phyloP scores from a whole-genome alignment of 495 filamentous ascomycete species.

The Tetracladium setigerum region DNA sequence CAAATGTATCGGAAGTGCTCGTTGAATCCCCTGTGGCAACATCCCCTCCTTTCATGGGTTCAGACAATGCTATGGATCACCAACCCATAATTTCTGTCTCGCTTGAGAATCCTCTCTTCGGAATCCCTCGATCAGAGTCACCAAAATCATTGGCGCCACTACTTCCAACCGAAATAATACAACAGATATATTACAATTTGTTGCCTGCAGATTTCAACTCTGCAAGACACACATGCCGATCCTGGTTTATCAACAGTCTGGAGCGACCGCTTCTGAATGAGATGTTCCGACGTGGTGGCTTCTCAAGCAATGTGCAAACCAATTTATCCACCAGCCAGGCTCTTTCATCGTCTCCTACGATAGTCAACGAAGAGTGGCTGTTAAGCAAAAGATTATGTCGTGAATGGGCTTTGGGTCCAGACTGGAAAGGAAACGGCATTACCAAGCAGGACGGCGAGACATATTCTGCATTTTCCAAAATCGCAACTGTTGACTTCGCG shows the following conservation, averaged over 20 bases:
- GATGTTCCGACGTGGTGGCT: conserved; percentile 54
- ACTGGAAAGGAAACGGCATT: conserved; percentile 38
- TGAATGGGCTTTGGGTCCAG: conserved; percentile 50
- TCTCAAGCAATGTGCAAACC: conserved; percentile 38
- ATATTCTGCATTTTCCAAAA: conserved; percentile 9
- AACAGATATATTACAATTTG: conserved; percentile 49
- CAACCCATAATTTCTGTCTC: too few species aligned
- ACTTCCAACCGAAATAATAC: conserved; percentile 55
- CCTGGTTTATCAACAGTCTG: conserved; percentile 61
- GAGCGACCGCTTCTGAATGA: conserved; percentile 39
- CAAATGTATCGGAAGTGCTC: conserved; percentile 14
- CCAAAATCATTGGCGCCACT: conserved; percentile 10
- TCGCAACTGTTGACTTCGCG: conserved; percentile 24
- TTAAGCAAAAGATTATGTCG: conserved; percentile 54
- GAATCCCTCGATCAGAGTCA: too few species aligned
- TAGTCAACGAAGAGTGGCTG: conserved; percentile 40
- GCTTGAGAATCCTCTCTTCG: too few species aligned
- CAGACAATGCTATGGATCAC: background rate
- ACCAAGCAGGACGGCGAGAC: conserved; percentile 11
- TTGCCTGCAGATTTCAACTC: conserved; percentile 56
- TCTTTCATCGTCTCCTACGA: conserved; percentile 9
- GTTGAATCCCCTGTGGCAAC: too few species aligned
- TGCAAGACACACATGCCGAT: conserved; percentile 55
- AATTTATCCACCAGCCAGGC: conserved; percentile 27
- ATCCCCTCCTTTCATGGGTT: background rate